Evolutionary conservation across 2,329 filamentous ascomycete genomes (phyloP), one percentile per base, ranked within the genome.

Genomic region (Botrytis aclada): DNA sequence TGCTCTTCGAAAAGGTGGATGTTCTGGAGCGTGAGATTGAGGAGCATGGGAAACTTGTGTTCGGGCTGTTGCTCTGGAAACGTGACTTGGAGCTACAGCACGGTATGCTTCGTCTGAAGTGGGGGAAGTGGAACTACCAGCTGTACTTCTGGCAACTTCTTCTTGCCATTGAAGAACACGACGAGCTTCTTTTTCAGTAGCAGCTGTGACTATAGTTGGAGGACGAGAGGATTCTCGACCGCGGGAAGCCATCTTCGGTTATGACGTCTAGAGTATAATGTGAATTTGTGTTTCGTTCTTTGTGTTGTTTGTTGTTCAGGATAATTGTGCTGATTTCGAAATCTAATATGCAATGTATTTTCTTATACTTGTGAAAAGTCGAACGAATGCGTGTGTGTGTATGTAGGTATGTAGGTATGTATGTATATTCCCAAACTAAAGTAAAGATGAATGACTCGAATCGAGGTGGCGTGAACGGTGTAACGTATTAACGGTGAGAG

Each of bases 141-240:
- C 74, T 10, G 78, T 74, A 45, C 77, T 79, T 32, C 75, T 64
- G 29, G 82, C 82, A 54, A 84, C 81, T 60, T 82, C 80, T 58
- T 83, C 78, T 74, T 83, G 83, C 83, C 83, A 85, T 63, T 81
- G 83, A 71, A 86, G 79, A 29, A 87, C 85, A 10, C 80, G 75
- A 25, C 76, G 76, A 9, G 76, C 77, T 56, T 83, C 80, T 63
- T 80, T 79, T 37, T 77, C 76, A 4, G 77, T 75, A 4, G 75
- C 72, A 1, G 77, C 75, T 14, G 74, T 78, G 81, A 81, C 58
- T 78, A 77, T 71, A 0, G 64, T 69, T 16, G 63, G 37, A 18
- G 71, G 29, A 54, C 63, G 70, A 45, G 62, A 34, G 4, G 62
- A 56, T 72, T 56, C 64, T 67, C 64, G 32, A n/a, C 64, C 60